Base-by-base conservation (phyloP, 1,139 yeast species). In the Hansenula anomala region DNA sequence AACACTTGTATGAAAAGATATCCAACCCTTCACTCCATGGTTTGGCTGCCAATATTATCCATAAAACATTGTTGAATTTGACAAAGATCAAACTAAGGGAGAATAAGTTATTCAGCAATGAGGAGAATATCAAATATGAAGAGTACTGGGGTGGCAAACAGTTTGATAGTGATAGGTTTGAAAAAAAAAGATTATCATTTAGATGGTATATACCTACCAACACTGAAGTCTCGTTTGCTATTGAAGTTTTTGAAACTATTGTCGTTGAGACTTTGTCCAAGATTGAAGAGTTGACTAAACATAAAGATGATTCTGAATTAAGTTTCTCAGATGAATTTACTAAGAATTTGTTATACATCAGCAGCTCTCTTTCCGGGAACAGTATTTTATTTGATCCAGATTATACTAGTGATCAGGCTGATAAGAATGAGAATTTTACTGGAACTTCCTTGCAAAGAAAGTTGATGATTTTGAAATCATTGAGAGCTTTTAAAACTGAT, bases 91-190 rank as follows among this genome's bases (percentile, higher is more conserved):
- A 78, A 45, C 55, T 83, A 4, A 58, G 61, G 17, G 89, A 82
- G 51, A 66, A 69, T 42, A 66, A 80, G 36, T 56, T 82, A 29
- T 71, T 82, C 30, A 63, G 78, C 10, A 47, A 61, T 26, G 71
- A 71, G 1, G 49, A 55, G 3, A 44, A 54, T 32, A 45, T 66
- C 6, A 47, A 61, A 0, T 63, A 64, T 26, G 78, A 71, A 36
- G 66, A 66, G 16, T 73, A 80, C 47, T 84, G 94, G 94, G 94
- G 92, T 36, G 88, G 79, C 0, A 72, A 75, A 44, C 88, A 80
- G 52, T 76, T 79, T 48, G 68, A 70, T 22, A 52, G 60, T 2
- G 58, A 73, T 24, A 62, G 73, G 42, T 67, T 69, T 37, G 51
- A 61, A 2, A 47, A 56, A 12, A 71, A 73, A 12, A 71, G 75